These are phyloP conservation scores for Trichoderma sp. DNA, from an alignment of 2,329 filamentous ascomycete genomes.

Conservation along the genomic window DNA sequence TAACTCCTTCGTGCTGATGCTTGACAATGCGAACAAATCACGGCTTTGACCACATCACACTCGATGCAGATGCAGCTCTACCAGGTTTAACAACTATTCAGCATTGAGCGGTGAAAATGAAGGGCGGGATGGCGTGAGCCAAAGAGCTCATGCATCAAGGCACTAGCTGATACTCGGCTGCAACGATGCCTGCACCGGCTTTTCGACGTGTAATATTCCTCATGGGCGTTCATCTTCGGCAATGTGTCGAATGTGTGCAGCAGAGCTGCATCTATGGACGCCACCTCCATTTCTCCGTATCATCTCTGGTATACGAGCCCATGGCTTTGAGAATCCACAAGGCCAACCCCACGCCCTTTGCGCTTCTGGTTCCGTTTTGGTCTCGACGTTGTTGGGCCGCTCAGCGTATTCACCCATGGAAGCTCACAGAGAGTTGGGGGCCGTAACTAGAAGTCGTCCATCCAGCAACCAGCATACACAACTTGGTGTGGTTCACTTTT, in stretches of 20 bases:
- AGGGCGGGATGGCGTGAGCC: not conserved
- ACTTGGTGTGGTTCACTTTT: not conserved
- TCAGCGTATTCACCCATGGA: not conserved
- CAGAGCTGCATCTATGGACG: not conserved
- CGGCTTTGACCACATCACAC: not conserved
- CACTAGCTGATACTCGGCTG: not conserved
- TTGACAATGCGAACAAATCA: not conserved
- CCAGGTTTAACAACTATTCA: not conserved
- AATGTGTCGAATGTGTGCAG: not conserved
- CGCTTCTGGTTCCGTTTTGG: not conserved
- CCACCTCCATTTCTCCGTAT: not conserved
- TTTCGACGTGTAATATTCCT: not conserved
- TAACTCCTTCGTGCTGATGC: not conserved
- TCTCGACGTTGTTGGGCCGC: not conserved
- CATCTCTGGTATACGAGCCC: not conserved
- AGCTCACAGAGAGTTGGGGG: not conserved
- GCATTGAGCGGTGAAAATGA: constrained; percentile 2
- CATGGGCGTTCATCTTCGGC: not conserved
- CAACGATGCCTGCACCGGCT: not conserved
- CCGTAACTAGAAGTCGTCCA: not conserved
- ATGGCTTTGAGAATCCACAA: not conserved
- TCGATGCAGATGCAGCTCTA: not conserved
- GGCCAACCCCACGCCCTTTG: not conserved
- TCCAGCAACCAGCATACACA: not conserved
- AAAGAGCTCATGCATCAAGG: not conserved